phyloP scores from a whole-genome alignment of 2,329 filamentous ascomycete species.

The Fusarium sororula region DNA sequence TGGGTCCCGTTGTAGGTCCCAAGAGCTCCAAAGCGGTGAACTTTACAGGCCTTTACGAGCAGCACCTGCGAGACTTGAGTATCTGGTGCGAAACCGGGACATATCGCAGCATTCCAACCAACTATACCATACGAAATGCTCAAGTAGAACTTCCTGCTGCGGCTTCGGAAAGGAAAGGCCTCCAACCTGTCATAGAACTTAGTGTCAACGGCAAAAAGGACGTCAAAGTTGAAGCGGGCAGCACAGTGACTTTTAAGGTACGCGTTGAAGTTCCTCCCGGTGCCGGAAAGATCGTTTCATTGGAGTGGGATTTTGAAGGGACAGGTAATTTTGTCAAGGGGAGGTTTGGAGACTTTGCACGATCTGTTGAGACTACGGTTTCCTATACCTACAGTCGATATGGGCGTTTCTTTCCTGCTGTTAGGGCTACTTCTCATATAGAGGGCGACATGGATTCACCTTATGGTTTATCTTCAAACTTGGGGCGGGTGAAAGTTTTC shows the following conservation, averaged over 20 bases:
- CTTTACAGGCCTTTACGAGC: background rate
- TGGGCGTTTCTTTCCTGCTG: fast-evolving
- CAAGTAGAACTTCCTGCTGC: fast-evolving
- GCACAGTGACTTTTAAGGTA: fast-evolving
- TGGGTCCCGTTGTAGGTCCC: fast-evolving
- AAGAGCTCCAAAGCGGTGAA: fast-evolving
- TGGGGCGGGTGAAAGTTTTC: no score
- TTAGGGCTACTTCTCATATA: background rate
- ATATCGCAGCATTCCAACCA: fast-evolving
- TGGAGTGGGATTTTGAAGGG: background rate
- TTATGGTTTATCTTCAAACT: fast-evolving
- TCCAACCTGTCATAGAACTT: fast-evolving
- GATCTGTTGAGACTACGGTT: fast-evolving
- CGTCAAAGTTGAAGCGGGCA: fast-evolving
- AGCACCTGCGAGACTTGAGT: background rate
- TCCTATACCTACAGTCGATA: fast-evolving
- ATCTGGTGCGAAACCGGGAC: background rate
- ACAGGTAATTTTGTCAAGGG: fast-evolving
- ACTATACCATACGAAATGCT: fast-evolving
- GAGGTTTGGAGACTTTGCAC: fast-evolving
- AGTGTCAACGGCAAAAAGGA: fast-evolving
- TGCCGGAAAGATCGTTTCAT: fast-evolving
- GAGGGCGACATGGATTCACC: fast-evolving
- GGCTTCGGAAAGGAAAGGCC: fast-evolving
- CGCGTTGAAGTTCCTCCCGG: fast-evolving